Evolutionary conservation across 2,329 filamentous ascomycete species (phyloP).

Genomic region (Alternaria ethzedia): DNA sequence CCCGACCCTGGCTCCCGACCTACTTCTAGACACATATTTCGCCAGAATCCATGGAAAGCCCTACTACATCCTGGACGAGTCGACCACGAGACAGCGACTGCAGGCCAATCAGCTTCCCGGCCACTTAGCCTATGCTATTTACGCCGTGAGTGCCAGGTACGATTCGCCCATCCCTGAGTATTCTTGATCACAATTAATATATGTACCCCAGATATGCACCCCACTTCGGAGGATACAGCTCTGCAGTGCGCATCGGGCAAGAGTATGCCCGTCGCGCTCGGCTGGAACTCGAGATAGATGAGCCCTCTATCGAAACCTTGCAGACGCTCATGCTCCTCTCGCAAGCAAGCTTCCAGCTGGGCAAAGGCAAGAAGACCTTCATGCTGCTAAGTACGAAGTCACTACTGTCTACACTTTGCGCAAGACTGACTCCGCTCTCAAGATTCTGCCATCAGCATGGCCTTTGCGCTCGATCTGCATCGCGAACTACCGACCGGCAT

Average conservation of each 20-base stretch:
- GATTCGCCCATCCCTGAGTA: constrained; percentile 40
- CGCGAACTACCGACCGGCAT: constrained; percentile 72
- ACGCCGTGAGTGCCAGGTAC: constrained; percentile 55
- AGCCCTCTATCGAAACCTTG: constrained; percentile 78
- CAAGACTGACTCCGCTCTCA: constrained; percentile 24
- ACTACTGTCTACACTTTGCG: neutral
- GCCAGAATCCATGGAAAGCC: constrained; percentile 79
- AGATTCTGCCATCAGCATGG: constrained; percentile 83
- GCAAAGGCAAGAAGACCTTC: constrained; percentile 83
- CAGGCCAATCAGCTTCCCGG: constrained; percentile 69
- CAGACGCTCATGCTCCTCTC: constrained; percentile 78
- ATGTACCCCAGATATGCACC: constrained; percentile 66
- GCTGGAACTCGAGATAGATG: constrained; percentile 75
- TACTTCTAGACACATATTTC: constrained; percentile 80
- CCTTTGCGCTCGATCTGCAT: constrained; percentile 80
- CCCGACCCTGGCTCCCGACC: constrained; percentile 62
- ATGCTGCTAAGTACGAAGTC: constrained; percentile 74
- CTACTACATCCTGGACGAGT: constrained; percentile 81
- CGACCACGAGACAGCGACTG: constrained; percentile 72
- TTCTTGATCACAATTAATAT: constrained; percentile 57
- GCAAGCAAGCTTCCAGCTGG: constrained; percentile 76
- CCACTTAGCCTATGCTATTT: constrained; percentile 60
- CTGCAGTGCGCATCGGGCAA: constrained; percentile 71
- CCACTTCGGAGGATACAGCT: constrained; percentile 70
- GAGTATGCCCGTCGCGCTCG: constrained; percentile 76